A percentile compares a stretch with the other conserved stretches of the same genome.
Conservation (phyloP, 2,329 filamentous ascomycete species). For the Sphaerulina populicola region DNA sequence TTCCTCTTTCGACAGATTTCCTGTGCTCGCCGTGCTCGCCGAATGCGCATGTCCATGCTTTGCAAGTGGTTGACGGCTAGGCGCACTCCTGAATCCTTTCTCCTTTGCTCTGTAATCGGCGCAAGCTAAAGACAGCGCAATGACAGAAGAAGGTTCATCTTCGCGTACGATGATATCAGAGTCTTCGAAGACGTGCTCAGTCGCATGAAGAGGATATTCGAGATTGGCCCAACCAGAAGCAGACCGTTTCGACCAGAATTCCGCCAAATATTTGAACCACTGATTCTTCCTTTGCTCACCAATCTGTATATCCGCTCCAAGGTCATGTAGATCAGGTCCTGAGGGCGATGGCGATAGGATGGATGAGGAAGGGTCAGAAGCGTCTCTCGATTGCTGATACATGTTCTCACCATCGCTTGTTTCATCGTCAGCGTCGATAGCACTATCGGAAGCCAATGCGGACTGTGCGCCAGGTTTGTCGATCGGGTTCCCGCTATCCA, state of each 20-base stretch:
- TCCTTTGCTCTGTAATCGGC: slow-evolving; percentile 80
- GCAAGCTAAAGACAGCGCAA: slow-evolving; percentile 83
- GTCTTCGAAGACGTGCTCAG: slow-evolving; percentile 93
- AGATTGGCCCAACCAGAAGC: slow-evolving; percentile 88
- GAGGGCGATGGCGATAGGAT: slow-evolving; percentile 48
- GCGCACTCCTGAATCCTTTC: slow-evolving; percentile 49
- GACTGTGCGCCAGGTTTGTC: background rate
- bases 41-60: slow-evolving; percentile 26
- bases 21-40: slow-evolving; percentile 18
- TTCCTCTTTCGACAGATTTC: slow-evolving; percentile 31
- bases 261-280: slow-evolving; percentile 88
- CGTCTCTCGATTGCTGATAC: slow-evolving; percentile 57
- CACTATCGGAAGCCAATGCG: slow-evolving; percentile 13
- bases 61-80: slow-evolving; percentile 19
- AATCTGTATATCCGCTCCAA: slow-evolving; percentile 61
- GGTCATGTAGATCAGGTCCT: slow-evolving; percentile 43
- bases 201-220: slow-evolving; percentile 74
- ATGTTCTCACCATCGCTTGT: slow-evolving; percentile 64
- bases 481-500: slow-evolving; percentile 4
- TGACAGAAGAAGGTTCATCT: slow-evolving; percentile 92
- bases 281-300: slow-evolving; percentile 90
- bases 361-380: slow-evolving; percentile 27
- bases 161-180: slow-evolving; percentile 95
- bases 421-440: slow-evolving; percentile 44
- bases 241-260: slow-evolving; percentile 96